Base-by-base conservation (phyloP, 768 basidiomycete genomes). In the Pholiota microspora region DNA sequence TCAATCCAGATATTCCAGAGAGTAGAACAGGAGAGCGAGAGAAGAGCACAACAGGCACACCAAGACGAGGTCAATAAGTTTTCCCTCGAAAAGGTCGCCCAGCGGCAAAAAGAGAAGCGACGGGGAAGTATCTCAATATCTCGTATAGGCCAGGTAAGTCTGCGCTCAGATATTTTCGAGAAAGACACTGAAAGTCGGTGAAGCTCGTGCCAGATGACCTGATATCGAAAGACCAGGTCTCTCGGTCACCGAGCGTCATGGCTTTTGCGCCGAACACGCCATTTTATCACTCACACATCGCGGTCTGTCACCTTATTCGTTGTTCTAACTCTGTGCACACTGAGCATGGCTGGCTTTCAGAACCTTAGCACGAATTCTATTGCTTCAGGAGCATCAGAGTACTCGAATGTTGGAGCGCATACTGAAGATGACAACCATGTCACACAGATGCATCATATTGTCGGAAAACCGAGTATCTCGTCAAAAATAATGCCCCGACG, bases 91-190 rank as follows among this genome's bases (percentile, higher is more conserved):
- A 52, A 59, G 45, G 56, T 54, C 49, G 47, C 45, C 35, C 67
- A 29, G 52, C 69, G 62, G 59, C 63, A 60, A n/a, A 77, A 72
- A 47, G 67, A 68, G 35, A 69, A 73, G 40, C 72, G 77, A 54
- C 69, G 77, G 45, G 78, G 77, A 15, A 83, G 80, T 49, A 73
- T 86, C 32, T 84, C 83, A 0, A 74, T 86, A 38, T 81, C 82
- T 51, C 74, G 81, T 15, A 82, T 85, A 59, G 84, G 85, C 24
- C 78, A 84, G 76, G 83, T 85, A 45, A 54, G 72, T 36, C 16
- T 16, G 29, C 13, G 34, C 25, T 32, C 21, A 24, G n/a, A 44
- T 9, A 42, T 12, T 10, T 49, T 21, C 34, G 8, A 31, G 23
- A 12, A 31, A 24, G n/a, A 8, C n/a, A 24, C 16, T 58, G 52